These are phyloP conservation scores for Albugo laibachii DNA, from an alignment of 352 stramenopile species.

Conservation along the genomic window DNA sequence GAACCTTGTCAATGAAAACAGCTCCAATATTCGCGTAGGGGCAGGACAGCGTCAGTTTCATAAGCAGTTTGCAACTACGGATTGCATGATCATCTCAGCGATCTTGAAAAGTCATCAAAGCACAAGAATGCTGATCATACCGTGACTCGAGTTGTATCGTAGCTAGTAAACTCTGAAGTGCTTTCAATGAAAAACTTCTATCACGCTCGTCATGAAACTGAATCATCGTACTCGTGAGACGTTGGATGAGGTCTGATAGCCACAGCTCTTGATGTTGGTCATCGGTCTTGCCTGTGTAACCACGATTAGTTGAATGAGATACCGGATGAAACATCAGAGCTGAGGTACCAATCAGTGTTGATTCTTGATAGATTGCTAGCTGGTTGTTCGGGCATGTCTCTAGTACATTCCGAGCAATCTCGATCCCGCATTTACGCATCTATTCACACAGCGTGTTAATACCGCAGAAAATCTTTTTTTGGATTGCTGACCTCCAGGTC, in stretches of 20 bases:
- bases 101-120: too few species aligned
- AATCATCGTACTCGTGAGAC: neutral
- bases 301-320: too few species aligned
- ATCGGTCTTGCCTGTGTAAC: too few species aligned
- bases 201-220: neutral
- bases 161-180: neutral
- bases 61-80: neutral
- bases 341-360: neutral
- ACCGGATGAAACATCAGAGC: too few species aligned
- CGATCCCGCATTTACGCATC: slow-evolving; percentile 14
- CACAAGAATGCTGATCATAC: neutral
- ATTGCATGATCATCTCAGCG: neutral
- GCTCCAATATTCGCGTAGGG: slow-evolving; percentile 54
- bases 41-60: slow-evolving; percentile 8
- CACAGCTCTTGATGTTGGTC: too few species aligned
- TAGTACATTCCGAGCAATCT: slow-evolving; percentile 9
- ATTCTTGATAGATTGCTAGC: slow-evolving; percentile 16
- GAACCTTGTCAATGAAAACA: slow-evolving; percentile 37
- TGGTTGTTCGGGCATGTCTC: slow-evolving; percentile 3
- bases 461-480: neutral
- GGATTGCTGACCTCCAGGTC: slow-evolving; percentile 8
- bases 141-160: neutral
- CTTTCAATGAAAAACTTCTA: neutral
- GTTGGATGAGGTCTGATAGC: too few species aligned
- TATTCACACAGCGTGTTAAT: slow-evolving; percentile 1